phyloP scores from a whole-genome alignment of 345 rosid genomes.

The Acer yangbiense region DNA sequence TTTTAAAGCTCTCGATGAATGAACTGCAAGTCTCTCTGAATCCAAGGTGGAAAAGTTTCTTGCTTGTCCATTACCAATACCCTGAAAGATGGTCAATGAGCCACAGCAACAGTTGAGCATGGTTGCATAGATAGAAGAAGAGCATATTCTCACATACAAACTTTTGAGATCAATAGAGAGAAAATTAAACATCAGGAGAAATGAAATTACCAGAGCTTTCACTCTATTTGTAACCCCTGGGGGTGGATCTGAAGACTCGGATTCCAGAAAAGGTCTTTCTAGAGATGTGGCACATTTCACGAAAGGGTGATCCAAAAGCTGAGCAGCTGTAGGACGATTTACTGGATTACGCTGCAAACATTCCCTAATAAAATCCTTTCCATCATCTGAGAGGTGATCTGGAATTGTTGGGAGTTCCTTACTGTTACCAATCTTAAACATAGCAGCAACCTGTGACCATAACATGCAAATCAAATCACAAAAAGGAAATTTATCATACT shows the following conservation, averaged over 20 bases:
- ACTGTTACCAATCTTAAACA: conserved; percentile 82
- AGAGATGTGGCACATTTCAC: conserved; percentile 53
- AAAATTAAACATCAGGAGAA: conserved; percentile 19
- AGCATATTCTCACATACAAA: neutral
- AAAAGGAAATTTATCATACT: neutral
- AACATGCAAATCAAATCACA: conserved; percentile 18
- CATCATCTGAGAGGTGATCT: conserved; percentile 62
- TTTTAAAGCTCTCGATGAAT: conserved; percentile 52
- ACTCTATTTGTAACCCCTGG: conserved; percentile 29
- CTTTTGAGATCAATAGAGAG: neutral
- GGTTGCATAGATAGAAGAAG: neutral
- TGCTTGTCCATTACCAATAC: conserved; percentile 42
- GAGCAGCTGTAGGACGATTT: conserved; percentile 58
- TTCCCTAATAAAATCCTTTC: conserved; percentile 61
- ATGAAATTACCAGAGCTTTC: conserved; percentile 46
- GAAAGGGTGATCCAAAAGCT: conserved; percentile 65
- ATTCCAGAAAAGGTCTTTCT: conserved; percentile 48
- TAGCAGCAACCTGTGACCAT: conserved; percentile 53
- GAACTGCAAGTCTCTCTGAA: conserved; percentile 54
- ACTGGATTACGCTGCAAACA: conserved; percentile 69
- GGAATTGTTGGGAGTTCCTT: conserved; percentile 79
- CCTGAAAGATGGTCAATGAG: conserved; percentile 38
- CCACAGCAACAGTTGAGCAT: conserved; percentile 15
- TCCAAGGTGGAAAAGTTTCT: conserved; percentile 47
- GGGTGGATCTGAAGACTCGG: conserved; percentile 43